Base-by-base conservation (phyloP, 2,329 filamentous ascomycete genomes). In the Cadophora sp. region DNA sequence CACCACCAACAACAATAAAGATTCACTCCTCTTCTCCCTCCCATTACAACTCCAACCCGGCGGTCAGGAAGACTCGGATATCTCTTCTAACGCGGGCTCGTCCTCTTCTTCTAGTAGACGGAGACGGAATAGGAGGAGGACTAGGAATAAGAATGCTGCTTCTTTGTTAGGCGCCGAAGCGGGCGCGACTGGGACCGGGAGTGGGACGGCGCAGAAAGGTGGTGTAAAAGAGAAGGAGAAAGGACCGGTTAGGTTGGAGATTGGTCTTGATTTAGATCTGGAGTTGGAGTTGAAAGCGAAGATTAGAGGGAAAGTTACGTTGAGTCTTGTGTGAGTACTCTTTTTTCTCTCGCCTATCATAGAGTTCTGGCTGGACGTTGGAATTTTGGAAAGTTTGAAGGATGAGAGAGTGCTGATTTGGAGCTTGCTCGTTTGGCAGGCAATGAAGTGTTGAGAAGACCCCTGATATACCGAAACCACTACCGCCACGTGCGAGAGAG, bases 221-320 rank as follows among this genome's bases (percentile, higher is more conserved):
- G n/a, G n/a, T 8, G 33, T 14, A 8, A 58, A 58, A 5, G 33
- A 58, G 53, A 58, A 58, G 20, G 53, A 58, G 24, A 65, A 48
- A 11, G 66, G 65, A 55, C 68, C 68, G 4, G 62, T 67, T 2
- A 65, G 63, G n/a, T 64, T 70, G 36, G 58, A 66, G n/a, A n/a
- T 67, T 14, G 68, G 62, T 3, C 58, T 70, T 48, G 67, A 70
- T 64, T 33, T 70, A n/a, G 66, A 70, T 51, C 50, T 70, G 6
- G 68, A 70, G 55, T 43, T 70, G 30, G 68, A 67, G 27, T 59
- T 70, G 62, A 70, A 70, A 33, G 68, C 68, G 2, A 65, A 61
- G 60, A 65, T 70, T 58, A 43, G 59, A 43, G 68, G 68, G 20
- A 66, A 70, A 50, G 53, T 70, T 41, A 67, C 41, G 13, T 43